phyloP scores from a whole-genome alignment of 768 basidiomycete genomes.

The Leccinum longicurvipes region DNA sequence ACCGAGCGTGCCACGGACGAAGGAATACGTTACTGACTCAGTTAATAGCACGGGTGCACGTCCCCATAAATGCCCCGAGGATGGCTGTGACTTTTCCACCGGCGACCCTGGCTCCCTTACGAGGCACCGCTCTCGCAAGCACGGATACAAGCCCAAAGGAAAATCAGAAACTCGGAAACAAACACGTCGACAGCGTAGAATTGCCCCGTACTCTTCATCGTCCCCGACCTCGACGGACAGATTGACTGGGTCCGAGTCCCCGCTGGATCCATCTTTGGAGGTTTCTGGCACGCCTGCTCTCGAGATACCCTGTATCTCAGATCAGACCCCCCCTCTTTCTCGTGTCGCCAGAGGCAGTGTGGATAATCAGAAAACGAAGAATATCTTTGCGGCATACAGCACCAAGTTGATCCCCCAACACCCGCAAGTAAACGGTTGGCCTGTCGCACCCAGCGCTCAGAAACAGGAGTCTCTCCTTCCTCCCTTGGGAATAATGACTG shows the following conservation, averaged over 20 bases:
- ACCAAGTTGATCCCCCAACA: neutral
- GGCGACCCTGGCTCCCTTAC: conserved; percentile 24
- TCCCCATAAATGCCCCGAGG: conserved; percentile 14
- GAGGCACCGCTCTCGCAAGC: conserved; percentile 15
- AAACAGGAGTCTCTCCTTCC: neutral
- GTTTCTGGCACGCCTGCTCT: neutral
- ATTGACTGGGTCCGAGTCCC: neutral
- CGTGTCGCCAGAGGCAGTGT: neutral
- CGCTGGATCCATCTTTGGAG: neutral
- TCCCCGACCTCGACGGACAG: neutral
- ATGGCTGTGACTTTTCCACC: conserved; percentile 7
- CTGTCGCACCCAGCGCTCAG: neutral
- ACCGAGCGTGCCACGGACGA: neutral
- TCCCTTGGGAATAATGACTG: neutral
- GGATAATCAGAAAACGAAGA: neutral
- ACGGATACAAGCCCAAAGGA: conserved; percentile 18
- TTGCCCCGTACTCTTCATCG: conserved; percentile 4
- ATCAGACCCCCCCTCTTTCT: neutral
- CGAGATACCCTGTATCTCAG: neutral
- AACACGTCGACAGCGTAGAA: neutral
- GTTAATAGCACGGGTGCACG: conserved; percentile 8
- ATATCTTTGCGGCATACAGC: neutral
- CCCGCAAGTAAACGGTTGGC: neutral
- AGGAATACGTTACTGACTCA: neutral
- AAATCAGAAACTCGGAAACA: neutral